Base-by-base conservation (phyloP, 768 basidiomycete genomes). In the Mycena belliarum region DNA sequence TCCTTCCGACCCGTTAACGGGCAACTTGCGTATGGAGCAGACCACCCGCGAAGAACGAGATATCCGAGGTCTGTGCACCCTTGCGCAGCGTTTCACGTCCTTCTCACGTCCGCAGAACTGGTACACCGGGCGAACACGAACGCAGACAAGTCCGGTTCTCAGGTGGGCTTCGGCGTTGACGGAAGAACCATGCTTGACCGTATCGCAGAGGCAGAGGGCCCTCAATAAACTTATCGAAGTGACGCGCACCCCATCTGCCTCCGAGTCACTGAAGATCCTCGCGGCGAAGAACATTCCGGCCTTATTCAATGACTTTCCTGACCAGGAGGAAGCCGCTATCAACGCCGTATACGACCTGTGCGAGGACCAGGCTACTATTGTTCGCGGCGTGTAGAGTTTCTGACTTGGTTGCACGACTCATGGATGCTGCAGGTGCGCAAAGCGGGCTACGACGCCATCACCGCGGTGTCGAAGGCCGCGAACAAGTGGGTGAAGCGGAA, bases 301-400 rank as follows among this genome's bases (percentile, higher is more conserved):
- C 47, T 85, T 85, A 68, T 83, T 89, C 73, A 80, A 73, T 61
- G 83, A 87, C 69, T 87, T 88, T 63, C 82, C 84, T 0, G 88
- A 88, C 43, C 72, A 86, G n/a, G 85, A 88, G 67, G 89, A 90
- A 63, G 81, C 81, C 21, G 86, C 86, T 7, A 88, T 90, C 65
- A 86, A 90, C 63, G 85, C 86, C n/a, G 79, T 90, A 14, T 90
- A 89, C 64, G 88, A 90, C 71, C 72, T 90, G 0, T 90, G 88
- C 67, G 88, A 90, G 69, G 88, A 90, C 73, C 81, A 81, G 46
- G 79, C 80, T 37, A 63, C 78, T 14, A 73, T 73, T 61, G 87
- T 87, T 62, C 41, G 76, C 49, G 32, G 20, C 43, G 26, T 45
- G 42, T 29, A 12, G 32, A n/a, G 4, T 35, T 51, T 7, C n/a